Conservation (phyloP, 345 rosid species). For the Syzygium jambos region DNA sequence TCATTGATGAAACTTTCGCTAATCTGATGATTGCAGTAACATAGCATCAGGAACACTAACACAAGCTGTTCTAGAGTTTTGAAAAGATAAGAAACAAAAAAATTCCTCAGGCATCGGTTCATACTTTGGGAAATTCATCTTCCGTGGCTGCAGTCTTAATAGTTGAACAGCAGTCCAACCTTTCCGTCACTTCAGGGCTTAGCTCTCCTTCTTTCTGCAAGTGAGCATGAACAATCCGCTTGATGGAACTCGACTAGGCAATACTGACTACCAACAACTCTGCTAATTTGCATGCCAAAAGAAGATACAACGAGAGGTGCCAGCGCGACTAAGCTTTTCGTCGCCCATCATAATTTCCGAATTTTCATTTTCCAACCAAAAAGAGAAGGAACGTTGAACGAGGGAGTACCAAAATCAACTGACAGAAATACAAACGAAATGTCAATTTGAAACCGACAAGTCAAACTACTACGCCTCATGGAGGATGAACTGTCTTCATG, state of each 20-base stretch:
- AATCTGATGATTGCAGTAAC: not conserved
- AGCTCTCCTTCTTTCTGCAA: slow-evolving; percentile 12
- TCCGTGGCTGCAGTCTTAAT: slow-evolving; percentile 15
- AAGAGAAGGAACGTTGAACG: not conserved
- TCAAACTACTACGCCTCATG: not conserved
- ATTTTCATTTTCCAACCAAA: not conserved
- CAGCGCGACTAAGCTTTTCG: not conserved
- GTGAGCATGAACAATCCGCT: not conserved
- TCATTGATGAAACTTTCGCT: slow-evolving; percentile 12
- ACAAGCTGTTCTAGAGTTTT: not conserved
- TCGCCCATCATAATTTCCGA: not conserved
- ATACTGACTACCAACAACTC: not conserved
- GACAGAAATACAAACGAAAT: not conserved
- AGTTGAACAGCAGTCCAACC: not conserved
- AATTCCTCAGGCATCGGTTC: not conserved
- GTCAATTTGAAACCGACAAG: not conserved
- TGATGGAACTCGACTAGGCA: not conserved
- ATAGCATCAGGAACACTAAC: not conserved
- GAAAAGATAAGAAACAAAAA: not conserved
- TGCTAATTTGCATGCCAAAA: not conserved
- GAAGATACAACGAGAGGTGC: not conserved
- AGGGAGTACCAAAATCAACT: not conserved
- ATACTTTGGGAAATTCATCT: slow-evolving; percentile 11
- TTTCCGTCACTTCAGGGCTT: slow-evolving; percentile 17
- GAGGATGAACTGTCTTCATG: not conserved